Conservation (phyloP, 495 filamentous ascomycete species). For the Clavariopsis aquatica region DNA sequence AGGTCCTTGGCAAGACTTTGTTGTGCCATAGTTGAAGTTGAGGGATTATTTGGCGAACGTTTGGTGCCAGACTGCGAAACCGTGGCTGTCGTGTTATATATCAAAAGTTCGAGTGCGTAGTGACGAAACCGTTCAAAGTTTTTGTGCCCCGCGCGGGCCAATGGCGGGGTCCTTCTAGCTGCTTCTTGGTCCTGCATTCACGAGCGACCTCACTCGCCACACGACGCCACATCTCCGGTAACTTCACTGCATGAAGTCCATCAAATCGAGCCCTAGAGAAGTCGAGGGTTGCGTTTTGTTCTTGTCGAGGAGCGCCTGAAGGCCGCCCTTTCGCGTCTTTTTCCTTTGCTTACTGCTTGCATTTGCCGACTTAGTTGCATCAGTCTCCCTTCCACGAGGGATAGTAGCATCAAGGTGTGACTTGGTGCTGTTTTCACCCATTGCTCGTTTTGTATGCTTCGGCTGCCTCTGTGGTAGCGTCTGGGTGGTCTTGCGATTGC, state of each 20-base stretch:
- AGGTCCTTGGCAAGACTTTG: conserved; percentile 44
- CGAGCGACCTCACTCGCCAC: conserved; percentile 27
- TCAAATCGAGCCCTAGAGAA: conserved; percentile 50
- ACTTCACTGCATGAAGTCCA: conserved; percentile 58
- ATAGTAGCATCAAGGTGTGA: background rate
- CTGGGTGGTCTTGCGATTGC: conserved; percentile 31
- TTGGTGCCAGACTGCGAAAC: background rate
- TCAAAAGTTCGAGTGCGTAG: background rate
- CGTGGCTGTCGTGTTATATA: background rate
- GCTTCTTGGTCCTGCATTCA: conserved; percentile 15
- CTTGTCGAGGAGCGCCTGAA: conserved; percentile 60
- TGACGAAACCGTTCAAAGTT: conserved; percentile 27
- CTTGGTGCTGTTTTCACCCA: background rate
- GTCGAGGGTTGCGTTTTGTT: conserved; percentile 47
- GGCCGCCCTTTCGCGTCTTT: conserved; percentile 58
- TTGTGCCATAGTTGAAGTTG: conserved; percentile 17
- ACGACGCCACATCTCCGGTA: background rate
- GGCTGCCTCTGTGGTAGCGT: conserved; percentile 12
- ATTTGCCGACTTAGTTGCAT: conserved; percentile 45
- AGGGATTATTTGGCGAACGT: background rate
- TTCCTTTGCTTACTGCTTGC: conserved; percentile 61
- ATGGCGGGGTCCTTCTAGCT: conserved; percentile 29
- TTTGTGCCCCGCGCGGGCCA: conserved; percentile 32
- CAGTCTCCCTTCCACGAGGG: background rate
- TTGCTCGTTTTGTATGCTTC: conserved; percentile 10